These are phyloP conservation scores for Pleochaeta shiraiana DNA, from an alignment of 2,329 filamentous ascomycete species.

Conservation along the genomic window DNA sequence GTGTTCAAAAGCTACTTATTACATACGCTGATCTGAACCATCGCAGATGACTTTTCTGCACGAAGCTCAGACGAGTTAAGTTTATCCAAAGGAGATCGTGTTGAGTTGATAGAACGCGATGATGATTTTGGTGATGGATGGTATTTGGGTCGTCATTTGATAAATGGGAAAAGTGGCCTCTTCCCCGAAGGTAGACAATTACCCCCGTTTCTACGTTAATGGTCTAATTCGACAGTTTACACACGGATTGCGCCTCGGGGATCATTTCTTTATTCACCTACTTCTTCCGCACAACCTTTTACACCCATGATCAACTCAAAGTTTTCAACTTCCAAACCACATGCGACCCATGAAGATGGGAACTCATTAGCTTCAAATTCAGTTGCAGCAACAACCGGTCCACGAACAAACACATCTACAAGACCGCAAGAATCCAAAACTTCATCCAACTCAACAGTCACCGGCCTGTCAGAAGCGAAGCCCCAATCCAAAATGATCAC, in stretches of 20 bases:
- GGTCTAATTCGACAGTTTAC: slow-evolving; percentile 15
- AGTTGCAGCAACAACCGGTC: not conserved
- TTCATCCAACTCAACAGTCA: not conserved
- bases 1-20: too few species aligned
- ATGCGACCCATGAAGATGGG: not conserved
- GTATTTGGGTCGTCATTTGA: slow-evolving; percentile 57
- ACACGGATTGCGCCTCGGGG: slow-evolving; percentile 18
- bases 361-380: not conserved
- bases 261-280: slow-evolving; percentile 14
- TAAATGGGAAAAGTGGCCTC: slow-evolving; percentile 52
- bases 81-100: slow-evolving; percentile 62
- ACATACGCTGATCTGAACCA: slow-evolving; percentile 8
- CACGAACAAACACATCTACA: not conserved
- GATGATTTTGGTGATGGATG: slow-evolving; percentile 79
- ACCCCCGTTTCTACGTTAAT: not conserved
- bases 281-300: slow-evolving; percentile 9
- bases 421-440: not conserved
- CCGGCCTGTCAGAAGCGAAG: slow-evolving; percentile 17
- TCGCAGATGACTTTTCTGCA: slow-evolving; percentile 69
- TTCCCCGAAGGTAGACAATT: slow-evolving; percentile 50
- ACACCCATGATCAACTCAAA: not conserved
- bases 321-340: not conserved
- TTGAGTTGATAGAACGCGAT: slow-evolving; percentile 66
- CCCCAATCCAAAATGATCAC: slow-evolving; percentile 20
- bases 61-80: slow-evolving; percentile 86